phyloP scores from a whole-genome alignment of 1,139 yeast species.

The Meyerozyma smithsonii region DNA sequence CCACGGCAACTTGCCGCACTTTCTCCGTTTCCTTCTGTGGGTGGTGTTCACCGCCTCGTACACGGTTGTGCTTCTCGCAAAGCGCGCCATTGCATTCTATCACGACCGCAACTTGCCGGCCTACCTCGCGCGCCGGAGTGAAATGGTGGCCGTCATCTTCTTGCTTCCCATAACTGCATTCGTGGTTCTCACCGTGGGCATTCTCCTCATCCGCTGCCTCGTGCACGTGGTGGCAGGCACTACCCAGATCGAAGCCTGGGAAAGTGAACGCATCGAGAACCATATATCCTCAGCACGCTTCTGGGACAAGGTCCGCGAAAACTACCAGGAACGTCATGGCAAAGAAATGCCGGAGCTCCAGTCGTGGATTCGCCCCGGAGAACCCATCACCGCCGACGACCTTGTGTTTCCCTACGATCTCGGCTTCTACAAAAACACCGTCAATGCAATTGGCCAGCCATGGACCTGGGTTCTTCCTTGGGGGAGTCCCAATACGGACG shows the following conservation, averaged over 20 bases:
- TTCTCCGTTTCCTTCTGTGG: constrained; percentile 72
- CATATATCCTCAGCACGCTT: constrained; percentile 52
- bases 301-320: constrained; percentile 47
- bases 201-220: constrained; percentile 60
- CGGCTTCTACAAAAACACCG: constrained; percentile 53
- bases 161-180: constrained; percentile 55
- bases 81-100: constrained; percentile 45
- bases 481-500: constrained; percentile 41
- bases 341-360: constrained; percentile 41
- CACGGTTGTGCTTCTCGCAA: constrained; percentile 39
- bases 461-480: constrained; percentile 67
- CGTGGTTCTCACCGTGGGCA: constrained; percentile 51
- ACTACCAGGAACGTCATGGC: constrained; percentile 41
- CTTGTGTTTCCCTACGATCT: constrained; percentile 79
- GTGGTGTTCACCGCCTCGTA: constrained; percentile 53
- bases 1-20: constrained; percentile 73
- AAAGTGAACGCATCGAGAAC: constrained; percentile 70
- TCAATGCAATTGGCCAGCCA: constrained; percentile 50
- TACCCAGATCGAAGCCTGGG: constrained; percentile 94
- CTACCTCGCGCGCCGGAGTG: constrained; percentile 50
- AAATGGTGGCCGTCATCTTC: constrained; percentile 53
- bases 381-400: constrained; percentile 47
- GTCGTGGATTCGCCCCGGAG: constrained; percentile 37
- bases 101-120: constrained; percentile 52
- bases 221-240: constrained; percentile 61